phyloP scores from a whole-genome alignment of 371 early-diverging fungal species.

The Circinella umbellata region DNA sequence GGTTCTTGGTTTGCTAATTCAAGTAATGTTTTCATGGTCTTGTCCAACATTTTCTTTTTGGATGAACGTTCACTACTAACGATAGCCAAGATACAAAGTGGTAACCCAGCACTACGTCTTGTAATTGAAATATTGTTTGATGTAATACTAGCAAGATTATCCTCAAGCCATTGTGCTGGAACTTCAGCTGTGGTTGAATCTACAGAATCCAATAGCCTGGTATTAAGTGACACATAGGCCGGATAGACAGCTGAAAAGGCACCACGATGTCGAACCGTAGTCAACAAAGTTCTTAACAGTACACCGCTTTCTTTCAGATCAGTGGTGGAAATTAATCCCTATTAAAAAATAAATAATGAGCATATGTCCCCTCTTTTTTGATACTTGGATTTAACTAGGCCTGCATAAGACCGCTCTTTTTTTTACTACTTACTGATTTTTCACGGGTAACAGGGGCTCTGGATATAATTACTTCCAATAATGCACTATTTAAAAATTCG shows the following conservation, averaged over 20 bases:
- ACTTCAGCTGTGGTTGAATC: slow-evolving; percentile 50
- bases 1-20: slow-evolving; percentile 59
- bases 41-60: slow-evolving; percentile 63
- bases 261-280: slow-evolving; percentile 88
- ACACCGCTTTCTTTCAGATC: slow-evolving; percentile 61
- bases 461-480: slow-evolving; percentile 46
- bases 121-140: slow-evolving; percentile 83
- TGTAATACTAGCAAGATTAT: slow-evolving; percentile 54
- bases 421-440: slow-evolving; percentile 13
- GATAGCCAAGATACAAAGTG: slow-evolving; percentile 86
- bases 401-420: neutral
- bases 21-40: slow-evolving; percentile 73
- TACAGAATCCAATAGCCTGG: slow-evolving; percentile 62
- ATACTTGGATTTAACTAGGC: too few species aligned
- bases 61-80: slow-evolving; percentile 75
- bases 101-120: slow-evolving; percentile 92
- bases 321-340: slow-evolving; percentile 1
- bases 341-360: neutral
- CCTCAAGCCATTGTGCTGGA: slow-evolving; percentile 70
- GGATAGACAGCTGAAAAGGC: slow-evolving; percentile 91
- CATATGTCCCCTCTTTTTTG: too few species aligned
- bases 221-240: slow-evolving; percentile 75
- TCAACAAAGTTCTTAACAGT: slow-evolving; percentile 64
- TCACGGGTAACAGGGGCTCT: slow-evolving; percentile 33
- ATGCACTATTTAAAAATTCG: slow-evolving; percentile 24